Percentiles rank a stretch among this genome's conserved stretches.
Conservation (phyloP, 208 protist genomes). For the Trypanosoma scelopori region DNA sequence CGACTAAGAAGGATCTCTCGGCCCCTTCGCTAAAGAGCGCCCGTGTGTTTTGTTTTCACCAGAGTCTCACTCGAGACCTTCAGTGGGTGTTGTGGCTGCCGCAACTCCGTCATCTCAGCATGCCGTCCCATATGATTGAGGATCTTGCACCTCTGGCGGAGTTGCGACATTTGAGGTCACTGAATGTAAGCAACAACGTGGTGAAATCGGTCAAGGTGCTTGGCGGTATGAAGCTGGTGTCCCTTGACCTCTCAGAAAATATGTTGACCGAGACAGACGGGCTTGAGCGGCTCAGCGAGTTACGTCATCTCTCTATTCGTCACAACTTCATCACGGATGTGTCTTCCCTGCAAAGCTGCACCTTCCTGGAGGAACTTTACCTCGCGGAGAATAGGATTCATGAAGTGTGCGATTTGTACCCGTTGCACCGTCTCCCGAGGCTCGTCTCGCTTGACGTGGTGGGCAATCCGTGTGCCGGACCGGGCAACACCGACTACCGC, state of each 20-base stretch:
- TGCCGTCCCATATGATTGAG: constrained; percentile 57
- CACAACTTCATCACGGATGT: constrained; percentile 80
- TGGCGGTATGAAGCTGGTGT: constrained; percentile 34
- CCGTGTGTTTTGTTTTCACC: constrained; percentile 25
- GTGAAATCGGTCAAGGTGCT: constrained; percentile 51
- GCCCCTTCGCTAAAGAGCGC: background rate
- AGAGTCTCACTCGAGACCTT: constrained; percentile 21
- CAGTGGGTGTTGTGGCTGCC: constrained; percentile 38
- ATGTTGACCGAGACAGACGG: constrained; percentile 45
- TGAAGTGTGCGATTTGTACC: constrained; percentile 69
- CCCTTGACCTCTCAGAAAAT: constrained; percentile 81
- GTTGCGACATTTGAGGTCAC: constrained; percentile 43
- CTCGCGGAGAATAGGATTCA: constrained; percentile 80
- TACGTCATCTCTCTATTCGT: constrained; percentile 83
- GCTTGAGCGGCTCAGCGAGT: constrained; percentile 28
- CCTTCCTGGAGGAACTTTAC: constrained; percentile 82
- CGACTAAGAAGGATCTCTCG: constrained; percentile 1
- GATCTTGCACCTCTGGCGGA: constrained; percentile 49
- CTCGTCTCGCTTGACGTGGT: constrained; percentile 91
- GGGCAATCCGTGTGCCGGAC: constrained; percentile 72
- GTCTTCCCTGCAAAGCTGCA: constrained; percentile 33
- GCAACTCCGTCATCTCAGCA: constrained; percentile 33
- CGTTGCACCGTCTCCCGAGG: constrained; percentile 64
- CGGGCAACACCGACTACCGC: constrained; percentile 9
- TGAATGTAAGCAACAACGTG: constrained; percentile 80